phyloP scores from a whole-genome alignment of 1,284 basidiomycete species.

The Marasmius oreades region DNA sequence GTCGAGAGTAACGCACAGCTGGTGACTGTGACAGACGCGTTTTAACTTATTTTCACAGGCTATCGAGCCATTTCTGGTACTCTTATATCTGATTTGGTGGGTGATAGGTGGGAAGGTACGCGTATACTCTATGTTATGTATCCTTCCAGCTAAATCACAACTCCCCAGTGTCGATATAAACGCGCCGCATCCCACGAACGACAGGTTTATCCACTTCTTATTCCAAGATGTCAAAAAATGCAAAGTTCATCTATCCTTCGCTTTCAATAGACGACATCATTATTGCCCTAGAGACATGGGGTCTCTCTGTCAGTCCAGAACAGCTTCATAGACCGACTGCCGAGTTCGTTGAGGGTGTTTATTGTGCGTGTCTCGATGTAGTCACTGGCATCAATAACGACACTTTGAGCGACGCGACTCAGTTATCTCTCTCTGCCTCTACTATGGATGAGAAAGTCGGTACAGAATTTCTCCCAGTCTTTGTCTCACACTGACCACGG shows the following conservation, averaged over 20 bases:
- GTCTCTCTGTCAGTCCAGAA: constrained; percentile 58
- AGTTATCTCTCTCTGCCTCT: constrained; percentile 49
- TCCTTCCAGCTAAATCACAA: too few species aligned
- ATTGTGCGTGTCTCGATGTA: constrained; percentile 65
- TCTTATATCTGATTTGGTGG: too few species aligned
- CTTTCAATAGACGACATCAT: constrained; percentile 63
- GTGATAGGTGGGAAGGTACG: too few species aligned
- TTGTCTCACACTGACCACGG: constrained; percentile 9
- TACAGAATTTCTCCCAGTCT: constrained; percentile 6
- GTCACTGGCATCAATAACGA: constrained; percentile 65
- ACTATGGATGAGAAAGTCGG: constrained; percentile 54
- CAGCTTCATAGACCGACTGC: constrained; percentile 68
- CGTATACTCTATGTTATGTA: too few species aligned
- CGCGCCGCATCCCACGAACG: too few species aligned
- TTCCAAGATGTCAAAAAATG: constrained; percentile 23
- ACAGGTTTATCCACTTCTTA: not conserved
- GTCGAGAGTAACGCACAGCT: too few species aligned
- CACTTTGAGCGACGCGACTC: constrained; percentile 55
- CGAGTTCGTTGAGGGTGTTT: constrained; percentile 68
- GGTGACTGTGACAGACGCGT: too few species aligned
- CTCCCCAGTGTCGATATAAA: too few species aligned
- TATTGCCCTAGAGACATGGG: constrained; percentile 60
- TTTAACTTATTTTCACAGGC: too few species aligned
- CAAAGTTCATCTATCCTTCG: constrained; percentile 54
- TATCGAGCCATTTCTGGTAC: too few species aligned